Evolutionary conservation across 306 rosid genomes (phyloP).

Genomic region (Begonia peltatifolia): DNA sequence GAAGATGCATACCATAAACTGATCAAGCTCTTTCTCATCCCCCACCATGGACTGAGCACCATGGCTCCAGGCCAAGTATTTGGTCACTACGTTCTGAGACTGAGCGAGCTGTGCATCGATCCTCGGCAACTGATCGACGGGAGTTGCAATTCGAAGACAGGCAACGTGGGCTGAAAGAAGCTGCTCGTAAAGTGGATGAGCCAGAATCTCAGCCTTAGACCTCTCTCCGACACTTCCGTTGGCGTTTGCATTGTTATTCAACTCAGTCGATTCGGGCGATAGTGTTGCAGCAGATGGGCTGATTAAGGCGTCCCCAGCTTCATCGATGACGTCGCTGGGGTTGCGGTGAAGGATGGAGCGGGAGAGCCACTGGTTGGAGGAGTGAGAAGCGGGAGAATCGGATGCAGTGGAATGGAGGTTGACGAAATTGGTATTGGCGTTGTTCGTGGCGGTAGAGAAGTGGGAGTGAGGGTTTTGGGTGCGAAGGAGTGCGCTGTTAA

Average conservation of each 20-base stretch:
- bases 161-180: slow-evolving; percentile 89
- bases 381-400: slow-evolving; percentile 34
- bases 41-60: slow-evolving; percentile 32
- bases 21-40: slow-evolving; percentile 84
- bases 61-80: slow-evolving; percentile 68
- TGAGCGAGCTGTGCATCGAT: slow-evolving; percentile 88
- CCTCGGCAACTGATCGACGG: slow-evolving; percentile 93
- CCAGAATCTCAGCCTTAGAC: slow-evolving; percentile 66
- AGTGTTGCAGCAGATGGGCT: slow-evolving; percentile 19
- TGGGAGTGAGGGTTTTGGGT: slow-evolving; percentile 33
- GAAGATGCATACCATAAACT: slow-evolving; percentile 62
- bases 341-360: slow-evolving; percentile 64
- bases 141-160: slow-evolving; percentile 91
- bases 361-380: slow-evolving; percentile 63
- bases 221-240: slow-evolving; percentile 24
- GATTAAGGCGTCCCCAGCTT: slow-evolving; percentile 42
- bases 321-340: slow-evolving; percentile 63
- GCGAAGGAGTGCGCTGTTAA: slow-evolving; percentile 89
- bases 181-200: slow-evolving; percentile 81
- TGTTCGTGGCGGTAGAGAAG: slow-evolving; percentile 19
- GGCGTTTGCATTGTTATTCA: slow-evolving; percentile 23
- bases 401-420: slow-evolving; percentile 71
- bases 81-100: slow-evolving; percentile 89
- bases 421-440: slow-evolving; percentile 41
- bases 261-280: slow-evolving; percentile 46